phyloP scores from a whole-genome alignment of 345 rosid genomes.

The Jatropha curcas region DNA sequence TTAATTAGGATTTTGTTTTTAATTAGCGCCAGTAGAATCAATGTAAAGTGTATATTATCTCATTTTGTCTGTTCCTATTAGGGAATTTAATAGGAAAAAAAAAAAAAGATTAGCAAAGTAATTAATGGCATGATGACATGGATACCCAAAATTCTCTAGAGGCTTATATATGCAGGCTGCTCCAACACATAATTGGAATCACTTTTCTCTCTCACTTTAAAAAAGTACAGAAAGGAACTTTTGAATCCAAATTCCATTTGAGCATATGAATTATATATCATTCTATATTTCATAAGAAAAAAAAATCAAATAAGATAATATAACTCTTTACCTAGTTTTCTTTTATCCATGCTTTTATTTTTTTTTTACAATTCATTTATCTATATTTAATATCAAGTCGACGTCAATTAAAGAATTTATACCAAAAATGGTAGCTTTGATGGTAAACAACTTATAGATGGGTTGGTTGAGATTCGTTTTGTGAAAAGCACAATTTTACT shows the following conservation, averaged over 20 bases:
- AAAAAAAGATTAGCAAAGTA: background rate
- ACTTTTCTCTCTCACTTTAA: background rate
- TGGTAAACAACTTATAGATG: too few relatives aligned
- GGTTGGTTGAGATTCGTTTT: too few relatives aligned
- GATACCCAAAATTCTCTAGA: background rate
- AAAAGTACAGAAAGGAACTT: constrained; percentile 1
- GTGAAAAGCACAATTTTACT: too few relatives aligned
- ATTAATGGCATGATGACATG: background rate
- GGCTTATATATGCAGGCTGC: background rate
- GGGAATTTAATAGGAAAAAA: background rate
- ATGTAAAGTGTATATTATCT: background rate
- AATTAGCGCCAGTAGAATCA: background rate
- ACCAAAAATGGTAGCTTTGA: too few relatives aligned
- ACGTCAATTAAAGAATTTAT: too few relatives aligned
- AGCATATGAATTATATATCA: background rate
- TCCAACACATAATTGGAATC: constrained; percentile 10
- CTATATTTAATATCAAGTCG: too few relatives aligned
- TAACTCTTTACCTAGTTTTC: too few relatives aligned
- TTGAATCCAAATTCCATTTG: background rate
- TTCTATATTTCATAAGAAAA: too few relatives aligned
- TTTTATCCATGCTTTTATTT: too few relatives aligned
- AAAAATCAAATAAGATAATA: too few relatives aligned
- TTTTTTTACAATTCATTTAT: too few relatives aligned
- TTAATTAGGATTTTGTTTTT: background rate
- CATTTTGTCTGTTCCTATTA: background rate